Conservation (phyloP, 2,329 filamentous ascomycete genomes). For the Chaetomiaceae sp. region DNA sequence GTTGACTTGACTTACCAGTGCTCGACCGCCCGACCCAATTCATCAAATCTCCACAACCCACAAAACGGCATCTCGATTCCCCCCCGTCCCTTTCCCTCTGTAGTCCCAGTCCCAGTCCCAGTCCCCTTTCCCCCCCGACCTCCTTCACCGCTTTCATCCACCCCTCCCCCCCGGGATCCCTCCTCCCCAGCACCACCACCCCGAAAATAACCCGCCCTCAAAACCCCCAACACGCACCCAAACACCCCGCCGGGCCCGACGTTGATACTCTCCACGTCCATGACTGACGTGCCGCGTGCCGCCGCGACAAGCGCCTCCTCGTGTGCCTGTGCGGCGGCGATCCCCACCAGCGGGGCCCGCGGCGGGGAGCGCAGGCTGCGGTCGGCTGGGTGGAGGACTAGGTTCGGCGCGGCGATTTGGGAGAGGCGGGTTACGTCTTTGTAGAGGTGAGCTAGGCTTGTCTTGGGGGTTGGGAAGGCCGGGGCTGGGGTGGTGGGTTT, state of each 20-base stretch:
- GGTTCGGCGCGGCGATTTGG: constrained; percentile 11
- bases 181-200: neutral
- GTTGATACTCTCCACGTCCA: constrained; percentile 23
- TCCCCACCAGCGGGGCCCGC: constrained; percentile 10
- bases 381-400: constrained; percentile 24
- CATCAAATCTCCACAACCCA: constrained; percentile 25
- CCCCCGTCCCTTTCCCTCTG: neutral
- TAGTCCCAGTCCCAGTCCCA: neutral
- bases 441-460: constrained; percentile 22
- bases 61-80: constrained; percentile 21
- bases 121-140: neutral
- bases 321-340: constrained; percentile 19
- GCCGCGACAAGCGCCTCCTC: constrained; percentile 18
- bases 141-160: neutral
- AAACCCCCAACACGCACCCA: constrained; percentile 23
- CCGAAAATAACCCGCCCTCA: constrained; percentile 13
- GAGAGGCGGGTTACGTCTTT: constrained; percentile 21
- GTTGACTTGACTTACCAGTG: constrained; percentile 26
- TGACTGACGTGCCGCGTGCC: constrained; percentile 18
- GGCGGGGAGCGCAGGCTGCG: constrained; percentile 6
- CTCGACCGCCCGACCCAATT: constrained; percentile 17
- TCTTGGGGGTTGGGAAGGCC: neutral
- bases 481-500: neutral
- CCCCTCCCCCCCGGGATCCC: neutral
- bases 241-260: constrained; percentile 17